Evolutionary conservation across 768 basidiomycete genomes (phyloP), one percentile per base, ranked within the genome.

Genomic region (Suillus tomentosus): DNA sequence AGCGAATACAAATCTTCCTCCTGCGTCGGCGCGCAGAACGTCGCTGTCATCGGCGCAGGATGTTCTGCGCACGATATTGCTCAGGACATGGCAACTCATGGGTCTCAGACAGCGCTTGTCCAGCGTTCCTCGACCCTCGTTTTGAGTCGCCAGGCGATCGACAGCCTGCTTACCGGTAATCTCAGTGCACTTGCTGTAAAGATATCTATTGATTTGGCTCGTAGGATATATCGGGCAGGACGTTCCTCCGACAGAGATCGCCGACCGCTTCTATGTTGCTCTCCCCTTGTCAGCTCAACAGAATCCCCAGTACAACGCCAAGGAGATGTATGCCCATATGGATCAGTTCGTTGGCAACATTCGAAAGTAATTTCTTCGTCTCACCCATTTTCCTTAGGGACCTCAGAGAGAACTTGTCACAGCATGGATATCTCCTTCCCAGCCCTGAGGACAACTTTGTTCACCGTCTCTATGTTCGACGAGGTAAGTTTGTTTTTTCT

Each of bases 31-130:
- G 31, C 53, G 24, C 55, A 55, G 27, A 65, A 65, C n/a, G 64
- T 55, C 1, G 54, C 40, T 3, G 59, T 66, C 19, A 6, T 66
- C 15, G 65, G 64, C 22, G 64, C 43, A n/a, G 65, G 59, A n/a
- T 66, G 65, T 11, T 66, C 65, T 9, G 65, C 57, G 8, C 65
- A 66, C 17, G 65, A 66, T 40, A 66, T 66, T 34, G 58, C 65
- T 48, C 65, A 66, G 53, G 65, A 66, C 53, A 31, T 61, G 43
- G 40, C 65, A 15, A 53, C 36, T 31, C 50, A 22, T 9, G 65
- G 64, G 19, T 51, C 51, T 24, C 19, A 19, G 22, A 59, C 54
- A 19, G 45, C 39, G 22, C 64, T 65, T 27, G 42, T 66, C 13
- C 65, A 66, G 39, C 65, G 65, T 22, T 66, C 65, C 8, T 36